phyloP scores from a whole-genome alignment of 169 alveolate species.

The Eimeria falciformis region DNA sequence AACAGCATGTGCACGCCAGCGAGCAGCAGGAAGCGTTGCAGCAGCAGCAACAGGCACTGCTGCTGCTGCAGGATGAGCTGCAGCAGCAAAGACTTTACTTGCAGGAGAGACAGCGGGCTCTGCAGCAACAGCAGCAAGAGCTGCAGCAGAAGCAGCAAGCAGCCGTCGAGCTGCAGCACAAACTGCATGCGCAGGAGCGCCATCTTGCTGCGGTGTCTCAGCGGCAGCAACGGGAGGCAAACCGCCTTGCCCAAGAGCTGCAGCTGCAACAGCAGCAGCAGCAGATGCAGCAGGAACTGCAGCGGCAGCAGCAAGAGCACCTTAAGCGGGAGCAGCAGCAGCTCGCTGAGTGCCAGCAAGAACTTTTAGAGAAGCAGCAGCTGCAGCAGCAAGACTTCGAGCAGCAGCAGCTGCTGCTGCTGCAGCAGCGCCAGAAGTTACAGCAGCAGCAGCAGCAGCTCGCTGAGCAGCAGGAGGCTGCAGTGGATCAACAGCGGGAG shows the following conservation, averaged over 20 bases:
- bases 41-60: constrained; percentile 4
- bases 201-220: constrained; percentile 32
- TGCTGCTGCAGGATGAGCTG: constrained; percentile 36
- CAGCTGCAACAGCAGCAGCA: constrained; percentile 50
- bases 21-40: neutral
- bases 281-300: constrained; percentile 33
- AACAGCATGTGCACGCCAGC: neutral
- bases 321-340: neutral
- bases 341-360: constrained; percentile 20
- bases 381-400: constrained; percentile 42
- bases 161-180: constrained; percentile 15
- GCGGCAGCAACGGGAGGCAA: constrained; percentile 46
- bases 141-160: constrained; percentile 62
- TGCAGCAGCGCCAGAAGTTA: constrained; percentile 31
- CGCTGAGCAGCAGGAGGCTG: constrained; percentile 1
- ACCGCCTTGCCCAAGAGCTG: constrained; percentile 30
- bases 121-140: constrained; percentile 47
- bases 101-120: neutral
- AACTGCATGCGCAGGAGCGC: neutral
- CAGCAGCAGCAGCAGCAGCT: constrained; percentile 40
- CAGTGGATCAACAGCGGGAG: neutral
- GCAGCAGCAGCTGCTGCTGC: constrained; percentile 57
- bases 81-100: neutral
- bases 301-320: constrained; percentile 14
- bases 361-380: constrained; percentile 31